Evolutionary conservation across 2,329 filamentous ascomycete species (phyloP).

Genomic region (Cytospora schulzeri): DNA sequence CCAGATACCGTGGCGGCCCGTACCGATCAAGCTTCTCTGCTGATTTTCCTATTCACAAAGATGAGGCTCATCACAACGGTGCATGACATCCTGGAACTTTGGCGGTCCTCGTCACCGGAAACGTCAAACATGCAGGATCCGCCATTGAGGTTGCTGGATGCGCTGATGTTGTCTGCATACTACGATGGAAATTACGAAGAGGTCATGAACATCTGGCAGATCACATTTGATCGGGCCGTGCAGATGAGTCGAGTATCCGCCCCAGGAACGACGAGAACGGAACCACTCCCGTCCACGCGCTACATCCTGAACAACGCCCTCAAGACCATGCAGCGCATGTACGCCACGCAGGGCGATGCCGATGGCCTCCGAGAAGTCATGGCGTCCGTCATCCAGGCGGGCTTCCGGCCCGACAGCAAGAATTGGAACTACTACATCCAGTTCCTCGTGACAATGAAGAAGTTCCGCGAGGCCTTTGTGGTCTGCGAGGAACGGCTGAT

Average conservation of each 20-base stretch:
- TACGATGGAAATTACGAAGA: slow-evolving; percentile 58
- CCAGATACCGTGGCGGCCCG: slow-evolving; percentile 34
- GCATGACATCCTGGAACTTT: slow-evolving; percentile 49
- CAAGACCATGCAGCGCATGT: slow-evolving; percentile 51
- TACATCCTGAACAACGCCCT: slow-evolving; percentile 56
- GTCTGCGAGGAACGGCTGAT: slow-evolving; percentile 79
- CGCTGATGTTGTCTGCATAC: slow-evolving; percentile 69
- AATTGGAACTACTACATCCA: slow-evolving; percentile 83
- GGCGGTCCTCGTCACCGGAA: slow-evolving; percentile 51
- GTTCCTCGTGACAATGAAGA: slow-evolving; percentile 61
- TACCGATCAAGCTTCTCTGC: slow-evolving; percentile 44
- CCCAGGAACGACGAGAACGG: slow-evolving; percentile 30
- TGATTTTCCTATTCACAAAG: slow-evolving; percentile 45
- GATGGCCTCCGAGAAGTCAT: slow-evolving; percentile 54
- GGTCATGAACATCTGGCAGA: slow-evolving; percentile 68
- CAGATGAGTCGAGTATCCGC: slow-evolving; percentile 43
- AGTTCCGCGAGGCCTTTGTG: slow-evolving; percentile 67
- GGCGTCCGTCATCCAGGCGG: slow-evolving; percentile 58
- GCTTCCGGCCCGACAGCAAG: slow-evolving; percentile 73
- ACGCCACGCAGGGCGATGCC: slow-evolving; percentile 44
- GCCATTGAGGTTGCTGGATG: slow-evolving; percentile 60
- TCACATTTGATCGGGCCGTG: slow-evolving; percentile 57
- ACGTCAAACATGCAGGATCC: slow-evolving; percentile 33
- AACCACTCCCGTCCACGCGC: slow-evolving; percentile 51
- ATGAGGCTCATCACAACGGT: slow-evolving; percentile 42